Base-by-base conservation (phyloP, 192 early-diverging fungal species). In the Entophlyctis helioformis region DNA sequence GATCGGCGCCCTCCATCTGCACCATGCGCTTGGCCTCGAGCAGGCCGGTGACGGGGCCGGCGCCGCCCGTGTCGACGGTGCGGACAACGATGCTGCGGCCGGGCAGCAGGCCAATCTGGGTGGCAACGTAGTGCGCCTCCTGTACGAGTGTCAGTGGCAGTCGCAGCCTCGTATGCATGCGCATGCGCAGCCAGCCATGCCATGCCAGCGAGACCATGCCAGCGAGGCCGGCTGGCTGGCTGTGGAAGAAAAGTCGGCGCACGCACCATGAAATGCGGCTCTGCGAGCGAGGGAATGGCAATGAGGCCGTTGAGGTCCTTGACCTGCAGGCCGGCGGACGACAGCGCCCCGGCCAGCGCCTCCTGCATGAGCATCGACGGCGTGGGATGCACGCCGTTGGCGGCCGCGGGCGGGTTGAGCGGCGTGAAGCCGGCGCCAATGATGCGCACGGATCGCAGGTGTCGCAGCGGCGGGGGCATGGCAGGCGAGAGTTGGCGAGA, bases 261-360 rank as follows among this genome's bases (percentile, higher is more conserved):
- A 21, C 48, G 24, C 23, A 51, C 60, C 65, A 62, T 62, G 34
- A 62, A 67, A 48, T 59, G 65, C 24, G 59, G 43, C 33, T 62
- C 57, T n/a, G 60, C 59, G 11, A 67, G 40, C 20, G 56, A 56
- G 5, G 65, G 65, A 3, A 67, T 53, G 18, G 65, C 65, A 52
- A 67, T 62, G 18, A 67, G 44, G 13, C 65, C 65, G 36, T 61
- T 62, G 10, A 67, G 33, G 44, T 67, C 65, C 28, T 38, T 57
- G 18, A 60, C 41, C 27, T 26, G 1, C 16, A 66, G 36, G 18
- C 51, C 51, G 16, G 46, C 50, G 12, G 52, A 54, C 18, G 42
- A 46, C 1, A 62, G 53, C 15, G 65, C 59, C 12, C 24, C 20
- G 35, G 38, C 36, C 13, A 67, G 53, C 2, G 59, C 60, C 41